Base-by-base conservation (phyloP, 306 rosid species). In the Begonia peltatifolia region DNA sequence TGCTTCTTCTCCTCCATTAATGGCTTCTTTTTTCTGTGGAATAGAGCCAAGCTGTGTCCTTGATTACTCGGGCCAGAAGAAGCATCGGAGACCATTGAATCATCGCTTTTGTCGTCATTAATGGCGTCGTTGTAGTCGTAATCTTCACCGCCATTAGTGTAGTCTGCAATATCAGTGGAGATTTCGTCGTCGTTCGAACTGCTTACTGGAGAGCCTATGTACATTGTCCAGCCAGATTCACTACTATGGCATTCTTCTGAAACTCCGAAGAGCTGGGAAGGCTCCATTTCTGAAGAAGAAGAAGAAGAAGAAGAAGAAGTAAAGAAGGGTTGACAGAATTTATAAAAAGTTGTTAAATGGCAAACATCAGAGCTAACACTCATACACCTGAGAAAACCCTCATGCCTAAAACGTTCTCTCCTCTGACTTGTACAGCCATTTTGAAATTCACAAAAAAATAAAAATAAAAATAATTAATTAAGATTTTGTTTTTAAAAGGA, bases 201-300 rank as follows among this genome's bases (percentile, higher is more conserved):
- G 18, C 69, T 59, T 12, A 52, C 54, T n/a, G 72, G 74, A 25
- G 95, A 85, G n/a, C 92, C 97, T 55, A 90, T 78, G 54, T 90
- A 90, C 99, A 75, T 86, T 43, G 99, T 90, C 99, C 99, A 90
- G 41, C 99, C 99, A 42, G 99, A 90, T 62, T 90, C 99, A 71
- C 86, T 83, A 75, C 99, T 90, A 47, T 80, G 76, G 61, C 92
- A 86, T 69, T 90, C 99, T 59, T 90, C 97, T 47, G 55, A 75
- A 16, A 47, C 77, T 70, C 81, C 94, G 20, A 62, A 35, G 41
- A 52, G 53, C 60, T 85, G 56, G 61, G 79, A 69, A 63, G 79
- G 50, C 41, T 90, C 90, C 95, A 90, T 89, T 61, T 18, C 72
- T 44, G 13, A 60, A 38, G 38, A 10, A 44, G 11, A 44, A 44